Evolutionary conservation across 306 rosid species (phyloP), one percentile per base, ranked within the genome.

Genomic region (Gleditsia sinensis): DNA sequence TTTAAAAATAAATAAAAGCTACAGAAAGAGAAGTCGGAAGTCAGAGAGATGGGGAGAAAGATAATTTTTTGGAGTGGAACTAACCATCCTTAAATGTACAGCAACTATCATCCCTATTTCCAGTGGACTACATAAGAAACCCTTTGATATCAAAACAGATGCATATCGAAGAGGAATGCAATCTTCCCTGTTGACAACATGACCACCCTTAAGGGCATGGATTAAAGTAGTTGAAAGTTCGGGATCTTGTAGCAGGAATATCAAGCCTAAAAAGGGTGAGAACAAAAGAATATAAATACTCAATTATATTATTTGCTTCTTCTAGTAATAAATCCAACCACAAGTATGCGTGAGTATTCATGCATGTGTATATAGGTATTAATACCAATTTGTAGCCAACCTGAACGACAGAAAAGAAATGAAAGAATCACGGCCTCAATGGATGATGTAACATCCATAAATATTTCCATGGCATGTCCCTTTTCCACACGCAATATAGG

Each of bases 91-190:
- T 87, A 94, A 85, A 81, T 94, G 97, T 78, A 86, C 81, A 84
- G 84, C 86, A 40, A 90, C 76, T 69, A 94, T 82, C 87, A 76
- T 87, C 67, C 96, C 92, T 83, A 94, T 86, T 86, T 94, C 93
- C 82, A 24, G 82, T 2, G 95, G 92, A 75, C 82, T 82, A 68
- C 95, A 92, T 83, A 79, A 88, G 96, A 94, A 94, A 67, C 97
- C 96, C 71, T 90, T 94, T n/a, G 93, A 76, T 70, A 90, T 80
- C 75, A 92, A 85, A 83, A 89, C 78, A 9, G 96, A 87, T 49
- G 96, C 96, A 86, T 94, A 94, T 78, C 95, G 92, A 77, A 94
- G 96, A 46, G 97, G 96, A 83, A 86, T 76, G 73, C 96, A 90
- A 39, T 78, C 88, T 82, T 88, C 97, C 88, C 84, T 88, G 75